Base-by-base conservation (phyloP, 1,284 basidiomycete species). In the Irpex sp. region DNA sequence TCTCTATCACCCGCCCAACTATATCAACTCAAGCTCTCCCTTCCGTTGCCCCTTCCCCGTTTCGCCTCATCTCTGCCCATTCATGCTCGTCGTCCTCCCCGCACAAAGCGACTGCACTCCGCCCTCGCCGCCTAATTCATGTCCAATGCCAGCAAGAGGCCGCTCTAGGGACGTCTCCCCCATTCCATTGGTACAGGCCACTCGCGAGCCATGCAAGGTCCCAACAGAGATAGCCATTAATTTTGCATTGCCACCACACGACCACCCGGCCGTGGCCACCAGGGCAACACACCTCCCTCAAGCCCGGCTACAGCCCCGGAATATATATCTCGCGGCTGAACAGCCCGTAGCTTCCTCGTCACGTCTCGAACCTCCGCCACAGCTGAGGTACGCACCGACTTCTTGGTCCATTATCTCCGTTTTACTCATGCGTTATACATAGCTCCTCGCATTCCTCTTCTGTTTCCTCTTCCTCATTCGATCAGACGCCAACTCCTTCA, bases 111-210 rank as follows among this genome's bases (percentile, higher is more conserved):
- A 49, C 46, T 57, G 57, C 50, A 61, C 65, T 63, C 63, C 57
- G 61, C 67, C 57, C 49, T 55, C 63, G 50, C 63, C 60, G 55
- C 54, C 57, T 54, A 33, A 60, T 35, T 63, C 62, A 56, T 39
- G 50, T 59, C 53, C 66, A 66, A 73, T 74, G 72, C 66, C 68
- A 59, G 60, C 65, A 53, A 70, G 73, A 65, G 74, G 73, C 61
- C 70, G 73, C 63, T 72, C 71, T 37, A 58, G 68, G 59, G 68
- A 71, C 58, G 63, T 74, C 59, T 72, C 72, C 17, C 71, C 71
- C 59, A 61, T 69, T 58, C 68, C 69, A 33, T 37, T 69, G 57
- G 65, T 68, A 19, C 26, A 49, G 54, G 21, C 47, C n/a, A 33
- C 61, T 55, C 39, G 62, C 31, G 55, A 60, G 56, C 59, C 61